These are phyloP conservation scores for Oemleria cerasiformis DNA, from an alignment of 306 rosid genomes.

Conservation along the genomic window DNA sequence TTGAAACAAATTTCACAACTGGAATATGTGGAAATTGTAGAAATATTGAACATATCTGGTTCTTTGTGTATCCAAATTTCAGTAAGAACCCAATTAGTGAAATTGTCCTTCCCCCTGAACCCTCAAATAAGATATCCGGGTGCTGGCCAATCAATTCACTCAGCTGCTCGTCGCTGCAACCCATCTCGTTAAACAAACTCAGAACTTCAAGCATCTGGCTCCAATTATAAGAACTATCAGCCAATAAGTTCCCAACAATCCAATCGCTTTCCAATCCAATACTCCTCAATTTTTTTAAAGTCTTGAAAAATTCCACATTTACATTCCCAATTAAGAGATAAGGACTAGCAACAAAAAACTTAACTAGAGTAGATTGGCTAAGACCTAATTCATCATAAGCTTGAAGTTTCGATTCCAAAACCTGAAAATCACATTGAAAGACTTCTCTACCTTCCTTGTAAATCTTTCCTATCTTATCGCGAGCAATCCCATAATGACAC, in stretches of 20 bases:
- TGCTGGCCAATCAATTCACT: constrained; percentile 27
- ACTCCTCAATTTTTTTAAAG: constrained; percentile 45
- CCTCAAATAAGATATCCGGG: constrained; percentile 59
- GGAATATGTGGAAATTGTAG: constrained; percentile 53
- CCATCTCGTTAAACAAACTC: constrained; percentile 40
- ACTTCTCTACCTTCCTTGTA: constrained; percentile 44
- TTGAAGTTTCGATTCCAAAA: constrained; percentile 55
- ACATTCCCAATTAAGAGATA: constrained; percentile 58
- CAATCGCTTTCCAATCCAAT: constrained; percentile 40
- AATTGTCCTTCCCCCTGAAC: constrained; percentile 50
- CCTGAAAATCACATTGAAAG: constrained; percentile 44
- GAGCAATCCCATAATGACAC: constrained; percentile 58
- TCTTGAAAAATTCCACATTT: constrained; percentile 41
- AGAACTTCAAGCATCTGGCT: constrained; percentile 44
- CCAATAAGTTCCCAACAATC: constrained; percentile 44
- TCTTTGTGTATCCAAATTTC: constrained; percentile 53
- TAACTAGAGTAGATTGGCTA: constrained; percentile 20
- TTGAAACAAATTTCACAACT: constrained; percentile 45
- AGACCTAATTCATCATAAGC: constrained; percentile 55
- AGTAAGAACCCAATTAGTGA: constrained; percentile 54
- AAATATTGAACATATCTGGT: constrained; percentile 43
- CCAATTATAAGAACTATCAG: constrained; percentile 48
- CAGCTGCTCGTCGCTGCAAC: constrained; percentile 42
- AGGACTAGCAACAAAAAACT: constrained; percentile 48
- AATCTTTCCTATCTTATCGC: constrained; percentile 53